These are phyloP conservation scores for Nemania abortiva DNA, from an alignment of 2,329 filamentous ascomycete species.

Conservation along the genomic window DNA sequence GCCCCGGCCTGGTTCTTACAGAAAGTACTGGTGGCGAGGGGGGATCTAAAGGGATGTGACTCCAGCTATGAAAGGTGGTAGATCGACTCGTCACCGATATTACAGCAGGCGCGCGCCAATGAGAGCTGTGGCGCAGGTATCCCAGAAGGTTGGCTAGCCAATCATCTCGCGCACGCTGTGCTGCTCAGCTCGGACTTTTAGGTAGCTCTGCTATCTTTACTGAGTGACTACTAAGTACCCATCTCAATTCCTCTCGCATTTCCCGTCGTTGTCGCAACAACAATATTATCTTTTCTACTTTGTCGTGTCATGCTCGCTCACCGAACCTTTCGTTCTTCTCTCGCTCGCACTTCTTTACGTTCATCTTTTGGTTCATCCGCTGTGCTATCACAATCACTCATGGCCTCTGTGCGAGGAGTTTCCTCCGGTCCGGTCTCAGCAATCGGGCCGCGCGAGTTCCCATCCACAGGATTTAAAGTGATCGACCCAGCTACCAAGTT, in stretches of 20 bases:
- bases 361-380: not conserved
- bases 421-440: conserved; percentile 12
- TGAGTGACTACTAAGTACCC: no score
- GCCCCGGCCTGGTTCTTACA: no score
- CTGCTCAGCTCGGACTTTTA: not conserved
- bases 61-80: no score
- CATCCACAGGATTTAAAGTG: conserved; percentile 24
- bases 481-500: conserved; percentile 10
- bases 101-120: no score
- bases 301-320: conserved; percentile 16
- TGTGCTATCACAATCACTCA: conserved; percentile 5
- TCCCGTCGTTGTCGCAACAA: not conserved
- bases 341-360: not conserved
- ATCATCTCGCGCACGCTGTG: not conserved
- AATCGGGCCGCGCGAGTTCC: conserved; percentile 16
- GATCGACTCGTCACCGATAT: no score
- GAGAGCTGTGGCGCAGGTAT: no score
- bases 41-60: no score
- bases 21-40: no score
- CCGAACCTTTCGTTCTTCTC: not conserved
- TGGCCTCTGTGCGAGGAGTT: conserved; percentile 12
- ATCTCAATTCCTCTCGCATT: not conserved
- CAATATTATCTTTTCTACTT: not conserved
- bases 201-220: no score
- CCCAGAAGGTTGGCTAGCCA: not conserved